A percentile compares a stretch with the other conserved stretches of the same genome.
Evolutionary conservation across 2,329 filamentous ascomycete species (phyloP).

Genomic region (Arachnopeziza araneosa): DNA sequence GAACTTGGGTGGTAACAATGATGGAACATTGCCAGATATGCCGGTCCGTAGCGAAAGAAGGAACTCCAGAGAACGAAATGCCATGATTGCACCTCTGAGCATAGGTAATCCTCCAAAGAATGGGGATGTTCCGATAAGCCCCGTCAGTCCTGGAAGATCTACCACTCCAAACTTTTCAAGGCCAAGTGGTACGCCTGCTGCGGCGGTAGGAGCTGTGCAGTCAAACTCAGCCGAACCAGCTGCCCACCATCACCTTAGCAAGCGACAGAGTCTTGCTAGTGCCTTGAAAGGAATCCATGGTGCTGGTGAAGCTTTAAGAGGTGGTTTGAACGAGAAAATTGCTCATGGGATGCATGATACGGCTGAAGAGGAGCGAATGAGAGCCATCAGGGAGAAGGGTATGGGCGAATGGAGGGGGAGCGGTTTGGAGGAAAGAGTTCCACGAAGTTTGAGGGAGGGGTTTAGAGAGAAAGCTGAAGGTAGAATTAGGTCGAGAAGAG

Average conservation of each 20-base stretch:
- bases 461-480: constrained; percentile 20
- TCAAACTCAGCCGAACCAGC: not conserved
- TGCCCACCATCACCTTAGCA: not conserved
- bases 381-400: constrained; percentile 18
- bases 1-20: not conserved
- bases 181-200: not conserved
- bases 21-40: constrained; percentile 1
- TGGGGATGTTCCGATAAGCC: not conserved
- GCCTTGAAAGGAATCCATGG: constrained; percentile 20
- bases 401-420: constrained; percentile 19
- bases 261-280: constrained; percentile 3
- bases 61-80: constrained; percentile 7
- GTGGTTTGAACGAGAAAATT: constrained; percentile 18
- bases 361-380: constrained; percentile 21
- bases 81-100: constrained; percentile 8
- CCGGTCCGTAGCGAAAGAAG: constrained; percentile 10
- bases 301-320: constrained; percentile 21
- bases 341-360: constrained; percentile 17
- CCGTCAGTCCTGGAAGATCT: constrained; percentile 5
- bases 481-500: constrained; percentile 9
- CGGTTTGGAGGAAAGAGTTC: constrained; percentile 11
- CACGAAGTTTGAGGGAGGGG: constrained; percentile 13
- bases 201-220: not conserved
- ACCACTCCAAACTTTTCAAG: constrained; percentile 15
- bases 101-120: not conserved